Conservation (phyloP, 2,329 filamentous ascomycete species). For the Aureobasidium uvarum region DNA sequence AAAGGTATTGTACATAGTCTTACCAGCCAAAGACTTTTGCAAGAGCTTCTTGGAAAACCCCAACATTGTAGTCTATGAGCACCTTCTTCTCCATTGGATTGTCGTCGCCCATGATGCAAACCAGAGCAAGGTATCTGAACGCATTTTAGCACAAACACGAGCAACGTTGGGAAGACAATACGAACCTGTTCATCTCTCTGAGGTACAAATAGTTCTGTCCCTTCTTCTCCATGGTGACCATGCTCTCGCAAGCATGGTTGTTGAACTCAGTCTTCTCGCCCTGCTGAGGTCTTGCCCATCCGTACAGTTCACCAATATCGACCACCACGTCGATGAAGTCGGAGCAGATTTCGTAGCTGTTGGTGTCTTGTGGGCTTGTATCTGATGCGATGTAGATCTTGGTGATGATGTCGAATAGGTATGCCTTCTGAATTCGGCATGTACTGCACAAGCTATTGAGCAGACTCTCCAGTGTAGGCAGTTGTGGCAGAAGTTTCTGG, state of each 20-base stretch:
- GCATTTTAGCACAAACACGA: not conserved
- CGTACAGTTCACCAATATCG: slow-evolving; percentile 93
- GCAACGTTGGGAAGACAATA: not conserved
- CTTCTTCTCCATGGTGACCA: slow-evolving; percentile 60
- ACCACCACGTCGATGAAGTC: slow-evolving; percentile 99
- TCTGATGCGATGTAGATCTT: slow-evolving; percentile 99
- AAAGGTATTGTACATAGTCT: not conserved
- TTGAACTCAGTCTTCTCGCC: slow-evolving; percentile 40
- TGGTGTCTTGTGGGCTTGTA: slow-evolving; percentile 87
- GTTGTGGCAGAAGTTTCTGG: slow-evolving; percentile 90
- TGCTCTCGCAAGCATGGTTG: slow-evolving; percentile 59
- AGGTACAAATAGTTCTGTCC: slow-evolving; percentile 61
- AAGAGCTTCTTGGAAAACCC: slow-evolving; percentile 74
- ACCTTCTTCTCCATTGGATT: slow-evolving; percentile 81
- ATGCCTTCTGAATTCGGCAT: slow-evolving; percentile 95
- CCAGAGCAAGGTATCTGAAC: slow-evolving; percentile 68
- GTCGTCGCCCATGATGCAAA: slow-evolving; percentile 80
- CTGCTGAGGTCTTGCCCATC: slow-evolving; percentile 58
- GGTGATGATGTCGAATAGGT: slow-evolving; percentile 94
- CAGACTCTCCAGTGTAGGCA: slow-evolving; percentile 88
- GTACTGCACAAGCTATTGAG: slow-evolving; percentile 91
- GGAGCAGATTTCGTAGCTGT: slow-evolving; percentile 95
- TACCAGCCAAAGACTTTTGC: slow-evolving; percentile 65
- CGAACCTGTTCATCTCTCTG: slow-evolving; percentile 65
- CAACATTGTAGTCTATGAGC: slow-evolving; percentile 82